Evolutionary conservation across 2,329 filamentous ascomycete species (phyloP).

Genomic region (Geoglossum cookeanum): DNA sequence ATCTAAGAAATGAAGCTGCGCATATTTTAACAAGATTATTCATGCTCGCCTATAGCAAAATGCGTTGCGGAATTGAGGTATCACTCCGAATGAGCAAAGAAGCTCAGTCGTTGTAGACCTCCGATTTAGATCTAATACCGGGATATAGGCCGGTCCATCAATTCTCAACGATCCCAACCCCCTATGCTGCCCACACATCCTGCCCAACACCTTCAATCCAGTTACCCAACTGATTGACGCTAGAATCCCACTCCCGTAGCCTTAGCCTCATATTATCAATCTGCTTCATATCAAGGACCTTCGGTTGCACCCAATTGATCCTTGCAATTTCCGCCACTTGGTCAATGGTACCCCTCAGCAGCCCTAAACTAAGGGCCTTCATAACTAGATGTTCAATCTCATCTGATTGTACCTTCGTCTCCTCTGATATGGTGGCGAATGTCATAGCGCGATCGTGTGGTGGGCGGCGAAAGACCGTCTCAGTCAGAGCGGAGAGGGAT

Average conservation of each 20-base stretch:
- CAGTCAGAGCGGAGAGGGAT: conserved; percentile 84
- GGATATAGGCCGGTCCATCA: not conserved
- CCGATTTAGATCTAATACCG: not conserved
- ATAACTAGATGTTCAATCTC: conserved; percentile 98
- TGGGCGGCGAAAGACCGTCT: conserved; percentile 87
- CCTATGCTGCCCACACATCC: conserved; percentile 80
- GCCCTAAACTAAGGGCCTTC: conserved; percentile 90
- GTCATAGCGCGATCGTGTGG: conserved; percentile 92
- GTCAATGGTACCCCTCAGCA: conserved; percentile 83
- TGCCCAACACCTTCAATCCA: conserved; percentile 91
- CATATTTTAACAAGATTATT: not conserved
- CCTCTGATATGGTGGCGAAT: conserved; percentile 69
- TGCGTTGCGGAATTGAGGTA: not conserved
- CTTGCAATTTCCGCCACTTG: conserved; percentile 86
- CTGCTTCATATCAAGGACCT: conserved; percentile 89
- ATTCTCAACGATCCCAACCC: not conserved
- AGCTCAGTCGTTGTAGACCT: not conserved
- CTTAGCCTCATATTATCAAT: conserved; percentile 81
- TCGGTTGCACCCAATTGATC: conserved; percentile 98
- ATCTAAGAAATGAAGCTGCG: not conserved
- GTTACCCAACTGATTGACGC: conserved; percentile 87
- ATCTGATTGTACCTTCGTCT: conserved; percentile 78
- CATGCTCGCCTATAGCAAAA: not conserved
- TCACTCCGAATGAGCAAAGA: not conserved
- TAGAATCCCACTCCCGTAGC: conserved; percentile 85